These are phyloP conservation scores for Trichosporon inkin DNA, from an alignment of 1,284 basidiomycete genomes.

Conservation along the genomic window DNA sequence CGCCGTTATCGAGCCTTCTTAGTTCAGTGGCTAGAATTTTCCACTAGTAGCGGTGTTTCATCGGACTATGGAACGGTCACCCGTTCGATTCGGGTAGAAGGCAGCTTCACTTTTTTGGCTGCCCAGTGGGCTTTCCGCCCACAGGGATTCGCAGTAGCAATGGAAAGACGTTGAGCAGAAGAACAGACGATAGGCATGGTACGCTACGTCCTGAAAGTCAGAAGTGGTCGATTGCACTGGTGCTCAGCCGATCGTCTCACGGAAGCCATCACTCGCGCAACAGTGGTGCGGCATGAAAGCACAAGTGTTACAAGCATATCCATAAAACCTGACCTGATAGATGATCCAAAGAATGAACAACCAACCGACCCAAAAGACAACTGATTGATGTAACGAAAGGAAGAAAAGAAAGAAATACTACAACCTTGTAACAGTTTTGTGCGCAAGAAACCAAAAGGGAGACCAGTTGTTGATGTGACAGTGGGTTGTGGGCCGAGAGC, in stretches of 20 bases:
- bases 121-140: no score
- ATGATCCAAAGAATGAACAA: neutral
- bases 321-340: neutral
- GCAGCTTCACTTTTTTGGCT: neutral
- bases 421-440: conserved; percentile 6
- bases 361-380: neutral
- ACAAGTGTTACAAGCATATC: conserved; percentile 1
- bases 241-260: no score
- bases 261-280: no score
- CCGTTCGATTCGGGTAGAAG: conserved; percentile 9
- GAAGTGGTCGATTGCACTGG: no score
- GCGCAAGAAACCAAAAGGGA: no score
- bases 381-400: neutral
- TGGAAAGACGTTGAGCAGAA: no score
- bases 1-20: neutral
- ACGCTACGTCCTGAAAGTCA: no score
- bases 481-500: no score
- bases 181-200: no score
- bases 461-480: no score
- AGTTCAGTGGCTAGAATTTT: conserved; percentile 10
- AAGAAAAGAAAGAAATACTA: neutral
- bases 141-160: no score
- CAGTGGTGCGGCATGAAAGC: no score
- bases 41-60: conserved; percentile 2
- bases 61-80: conserved; percentile 7